Base-by-base conservation (phyloP, 1,139 yeast genomes). In the Pichia sp. region DNA sequence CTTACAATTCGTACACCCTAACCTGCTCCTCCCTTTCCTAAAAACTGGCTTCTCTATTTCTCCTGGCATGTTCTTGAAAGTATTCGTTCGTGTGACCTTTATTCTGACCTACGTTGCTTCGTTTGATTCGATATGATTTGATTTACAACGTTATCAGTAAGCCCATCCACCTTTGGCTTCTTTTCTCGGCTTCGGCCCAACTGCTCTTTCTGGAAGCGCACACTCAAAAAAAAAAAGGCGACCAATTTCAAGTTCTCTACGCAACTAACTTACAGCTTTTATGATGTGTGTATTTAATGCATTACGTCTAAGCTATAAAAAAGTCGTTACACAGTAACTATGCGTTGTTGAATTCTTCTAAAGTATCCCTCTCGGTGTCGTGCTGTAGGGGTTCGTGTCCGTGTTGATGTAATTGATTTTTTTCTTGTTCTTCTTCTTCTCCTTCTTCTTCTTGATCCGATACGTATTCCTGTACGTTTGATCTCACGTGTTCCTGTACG, bases 1-100 rank as follows among this genome's bases (percentile, higher is more conserved):
- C 66, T 92, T 92, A 70, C 98, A 92, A 1, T 93, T 87, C 44
- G 84, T 80, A 68, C 98, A 92, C 0, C 98, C 98, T 7, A 48
- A 40, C 40, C 57, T 47, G 43, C 61, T 57, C 15, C 59, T 49
- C 2, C 34, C 47, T 11, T 15, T 49, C 29, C 13, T n/a, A 7
- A 45, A 26, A 8, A 31, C 11, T 10, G 48, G 15, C 36, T 45
- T 45, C 41, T 29, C 38, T 41, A 41, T 41, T 13, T 34, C 38
- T 34, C 38, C 38, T 34, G 38, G 38, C 38, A 34, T 34, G n/a
- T 11, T 34, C n/a, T 34, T 34, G n/a, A 10, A 26, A 34, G 38
- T 34, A 26, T 26, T 26, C 7, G 29, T 26, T 26, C 29, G 29
- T 5, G 7, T 26, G 5, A 26, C 26, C 26, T 23, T 23, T 23